Conservation (phyloP, 2,329 filamentous ascomycete species). For the Dothideomycetes sp. region DNA sequence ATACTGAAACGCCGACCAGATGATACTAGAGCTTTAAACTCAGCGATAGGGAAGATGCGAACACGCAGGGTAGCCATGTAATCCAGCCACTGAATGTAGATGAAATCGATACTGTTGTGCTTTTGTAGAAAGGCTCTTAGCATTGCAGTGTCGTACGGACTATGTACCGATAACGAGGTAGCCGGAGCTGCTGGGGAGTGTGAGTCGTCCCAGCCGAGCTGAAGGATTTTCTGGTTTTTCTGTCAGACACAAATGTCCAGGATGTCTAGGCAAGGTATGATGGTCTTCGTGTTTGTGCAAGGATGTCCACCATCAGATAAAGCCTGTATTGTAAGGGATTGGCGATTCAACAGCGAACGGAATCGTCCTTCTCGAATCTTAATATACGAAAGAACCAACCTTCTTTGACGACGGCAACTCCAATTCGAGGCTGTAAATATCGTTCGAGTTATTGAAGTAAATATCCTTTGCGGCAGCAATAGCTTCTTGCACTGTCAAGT, state of each 20-base stretch:
- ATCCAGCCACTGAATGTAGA: conserved; percentile 70
- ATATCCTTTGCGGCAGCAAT: conserved; percentile 54
- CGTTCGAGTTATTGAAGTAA: conserved; percentile 66
- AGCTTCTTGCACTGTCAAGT: conserved; percentile 51
- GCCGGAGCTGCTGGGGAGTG: not conserved
- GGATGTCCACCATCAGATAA: not conserved
- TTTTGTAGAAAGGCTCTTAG: conserved; percentile 16
- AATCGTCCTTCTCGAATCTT: not conserved
- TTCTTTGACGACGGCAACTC: conserved; percentile 24
- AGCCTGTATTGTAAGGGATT: not conserved
- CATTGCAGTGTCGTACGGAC: not conserved
- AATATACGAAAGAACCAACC: not conserved
- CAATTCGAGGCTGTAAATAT: conserved; percentile 51
- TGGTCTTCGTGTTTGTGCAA: not conserved
- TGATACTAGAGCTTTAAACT: conserved; percentile 26
- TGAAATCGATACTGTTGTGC: conserved; percentile 47
- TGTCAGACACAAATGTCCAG: not conserved
- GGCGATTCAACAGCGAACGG: not conserved
- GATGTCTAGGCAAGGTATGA: not conserved
- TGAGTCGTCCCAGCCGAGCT: not conserved
- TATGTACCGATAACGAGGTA: not conserved
- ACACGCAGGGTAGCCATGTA: conserved; percentile 59
- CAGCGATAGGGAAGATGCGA: conserved; percentile 53
- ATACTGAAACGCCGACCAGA: conserved; percentile 42
- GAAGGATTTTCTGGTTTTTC: not conserved